A percentile compares a stretch with the other conserved stretches of the same genome.
phyloP scores from a whole-genome alignment of 352 stramenopile species.

The Globisporangium rhizosaccharum region DNA sequence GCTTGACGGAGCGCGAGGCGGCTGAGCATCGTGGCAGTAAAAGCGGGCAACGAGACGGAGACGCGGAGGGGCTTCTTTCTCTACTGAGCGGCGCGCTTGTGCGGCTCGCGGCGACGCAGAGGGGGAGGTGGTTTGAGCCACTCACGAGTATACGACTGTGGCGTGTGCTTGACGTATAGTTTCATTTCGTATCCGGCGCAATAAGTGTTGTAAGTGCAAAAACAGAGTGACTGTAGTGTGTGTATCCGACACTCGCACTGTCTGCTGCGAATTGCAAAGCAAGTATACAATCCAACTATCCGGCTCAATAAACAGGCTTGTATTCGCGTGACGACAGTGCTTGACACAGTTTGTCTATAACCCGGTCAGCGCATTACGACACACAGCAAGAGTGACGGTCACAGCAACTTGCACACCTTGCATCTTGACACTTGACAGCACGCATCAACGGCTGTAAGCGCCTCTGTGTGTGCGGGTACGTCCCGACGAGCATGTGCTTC shows the following conservation, averaged over 20 bases:
- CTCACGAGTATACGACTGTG: not conserved
- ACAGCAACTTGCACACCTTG: not conserved
- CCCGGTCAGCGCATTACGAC: too few relatives aligned
- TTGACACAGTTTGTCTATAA: too few relatives aligned
- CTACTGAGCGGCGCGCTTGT: conserved; percentile 3
- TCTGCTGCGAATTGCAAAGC: too few relatives aligned
- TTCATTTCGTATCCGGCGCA: not conserved
- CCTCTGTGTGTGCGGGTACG: too few relatives aligned
- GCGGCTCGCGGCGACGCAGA: not conserved
- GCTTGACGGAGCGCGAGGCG: conserved; percentile 66
- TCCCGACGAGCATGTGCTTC: too few relatives aligned
- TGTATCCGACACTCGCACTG: too few relatives aligned
- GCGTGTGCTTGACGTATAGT: not conserved
- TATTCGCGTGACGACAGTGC: too few relatives aligned
- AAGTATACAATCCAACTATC: too few relatives aligned
- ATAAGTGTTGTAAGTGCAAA: not conserved
- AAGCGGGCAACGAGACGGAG: conserved; percentile 2
- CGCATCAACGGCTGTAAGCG: too few relatives aligned
- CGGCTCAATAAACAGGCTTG: too few relatives aligned
- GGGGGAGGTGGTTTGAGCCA: conserved; percentile 13
- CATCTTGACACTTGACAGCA: too few relatives aligned
- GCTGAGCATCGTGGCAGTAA: conserved; percentile 49
- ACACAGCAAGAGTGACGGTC: not conserved
- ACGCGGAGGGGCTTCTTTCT: conserved; percentile 10
- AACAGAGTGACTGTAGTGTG: too few relatives aligned